Evolutionary conservation across 352 stramenopile species (phyloP), one percentile per base, ranked within the genome.

Genomic region (Phytopythium kandeliae): DNA sequence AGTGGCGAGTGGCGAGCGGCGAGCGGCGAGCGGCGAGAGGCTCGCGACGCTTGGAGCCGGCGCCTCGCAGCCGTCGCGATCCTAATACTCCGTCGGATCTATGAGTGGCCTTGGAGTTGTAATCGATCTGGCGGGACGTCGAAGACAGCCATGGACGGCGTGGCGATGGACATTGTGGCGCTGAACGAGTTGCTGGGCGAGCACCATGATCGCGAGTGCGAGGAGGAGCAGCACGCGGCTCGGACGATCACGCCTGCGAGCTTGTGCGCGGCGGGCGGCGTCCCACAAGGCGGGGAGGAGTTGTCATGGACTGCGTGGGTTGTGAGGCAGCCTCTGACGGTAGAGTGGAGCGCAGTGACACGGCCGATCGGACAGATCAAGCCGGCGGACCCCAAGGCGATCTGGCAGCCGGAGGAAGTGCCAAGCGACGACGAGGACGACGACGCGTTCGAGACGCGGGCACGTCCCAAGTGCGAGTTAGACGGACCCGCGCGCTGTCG

Each of bases 361-460:
- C 69, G 78, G 0, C 76, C 74, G 24, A 92, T 90, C 51, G 78
- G 81, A 17, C 78, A 89, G 53, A 90, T 90, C 57, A 69, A 65
- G 31, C 48, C 57, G 9, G 63, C 64, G 13, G 76, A 90, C 37
- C 59, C 72, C 9, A 87, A 82, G 47, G 78, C 76, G 28, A 92
- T 92, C 60, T 92, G 81, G 81, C 62, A 71, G 16, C 65, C 71
- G 25, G 63, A 88, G 34, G 79, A 89, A 67, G 63, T 91, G 3
- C 72, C 67, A 5, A 89, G 77, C 38, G 81, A 89, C 54, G 79
- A 85, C 44, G 79, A 92, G 62, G 80, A 88, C 50, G 78, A 93
- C 51, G 70, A 83, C 34, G 36, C 48, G 10, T 84, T 67, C 40
- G 80, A 89, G 26, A 85, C 63, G 5, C 66, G 80, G 28, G 35